Base-by-base conservation (phyloP, 495 filamentous ascomycete genomes). In the Daldinia grandis region DNA sequence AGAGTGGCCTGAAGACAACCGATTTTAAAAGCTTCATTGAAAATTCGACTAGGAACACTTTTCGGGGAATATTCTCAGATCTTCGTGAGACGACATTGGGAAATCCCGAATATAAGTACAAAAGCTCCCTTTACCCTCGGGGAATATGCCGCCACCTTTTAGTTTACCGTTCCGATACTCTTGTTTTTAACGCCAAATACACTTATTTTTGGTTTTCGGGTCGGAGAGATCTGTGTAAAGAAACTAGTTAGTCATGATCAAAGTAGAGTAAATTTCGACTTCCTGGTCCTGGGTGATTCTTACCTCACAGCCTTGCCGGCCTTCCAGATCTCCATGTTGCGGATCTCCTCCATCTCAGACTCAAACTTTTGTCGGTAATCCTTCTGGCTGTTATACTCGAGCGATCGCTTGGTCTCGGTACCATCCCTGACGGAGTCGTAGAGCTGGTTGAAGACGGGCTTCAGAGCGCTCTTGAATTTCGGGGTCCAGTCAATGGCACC, bases 401-500 rank as follows among this genome's bases (percentile, higher is more conserved):
- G 89, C 57, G 92, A 91, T 78, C 94, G 88, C 89, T 92, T 85
- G 75, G 96, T 99, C 91, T 99, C 96, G 72, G 85, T 87, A 78
- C 95, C 95, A 72, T 90, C 86, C 81, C 88, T 87, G 74, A 99
- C 95, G 72, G 90, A 89, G 83, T 95, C 89, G 86, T 99, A 99
- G 58, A 98, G 91, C 73, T 93, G 85, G 84, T 97, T 94, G 88
- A 99, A 98, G 73, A 99, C 90, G 74, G 96, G 95, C 90, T 99
- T 98, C 81, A 98, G 86, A 72, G 90, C 93, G 73, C 93, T 91
- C 90, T 96, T 97, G 92, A 98, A 98, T 74, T 84, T 86, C 78
- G 87, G 87, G 80, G 91, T 95, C 96, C 95, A 99, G 88, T 98
- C 95, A 79, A 99, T 97, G 83, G 95, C 95, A 84, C 95, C 95